phyloP scores from a whole-genome alignment of 257 asterid species.

The Nyctanthes arbortristis region DNA sequence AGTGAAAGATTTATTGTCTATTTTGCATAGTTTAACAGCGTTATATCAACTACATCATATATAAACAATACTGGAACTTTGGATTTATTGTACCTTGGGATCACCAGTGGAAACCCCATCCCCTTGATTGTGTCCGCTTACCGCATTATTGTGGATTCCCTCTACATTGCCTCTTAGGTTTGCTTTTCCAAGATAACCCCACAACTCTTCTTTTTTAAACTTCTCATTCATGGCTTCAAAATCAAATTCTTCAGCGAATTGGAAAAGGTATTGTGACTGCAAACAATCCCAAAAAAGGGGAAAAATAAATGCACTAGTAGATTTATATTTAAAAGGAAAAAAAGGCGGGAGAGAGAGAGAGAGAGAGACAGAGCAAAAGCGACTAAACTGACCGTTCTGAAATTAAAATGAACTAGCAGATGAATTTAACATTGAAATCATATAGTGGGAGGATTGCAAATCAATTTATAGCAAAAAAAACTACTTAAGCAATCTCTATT shows the following conservation, averaged over 20 bases:
- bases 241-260: constrained; percentile 67
- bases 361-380: too few relatives aligned
- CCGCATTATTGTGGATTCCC: constrained; percentile 31
- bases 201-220: constrained; percentile 76
- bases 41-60: not conserved
- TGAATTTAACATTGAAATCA: not conserved
- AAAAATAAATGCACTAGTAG: too few relatives aligned
- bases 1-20: not conserved
- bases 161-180: constrained; percentile 41
- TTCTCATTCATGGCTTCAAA: constrained; percentile 83
- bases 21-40: not conserved
- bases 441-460: not conserved
- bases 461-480: not conserved
- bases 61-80: not conserved
- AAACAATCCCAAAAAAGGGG: too few relatives aligned
- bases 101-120: constrained; percentile 38
- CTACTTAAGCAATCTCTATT: not conserved
- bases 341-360: too few relatives aligned
- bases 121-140: constrained; percentile 30
- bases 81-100: constrained; percentile 39
- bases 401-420: not conserved
- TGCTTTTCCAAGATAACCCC: constrained; percentile 75
- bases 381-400: too few relatives aligned
- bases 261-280: constrained; percentile 39
- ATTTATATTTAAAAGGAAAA: too few relatives aligned